Evolutionary conservation across 192 early-diverging fungal species (phyloP), one percentile per base, ranked within the genome.

Genomic region (Backusella circina): DNA sequence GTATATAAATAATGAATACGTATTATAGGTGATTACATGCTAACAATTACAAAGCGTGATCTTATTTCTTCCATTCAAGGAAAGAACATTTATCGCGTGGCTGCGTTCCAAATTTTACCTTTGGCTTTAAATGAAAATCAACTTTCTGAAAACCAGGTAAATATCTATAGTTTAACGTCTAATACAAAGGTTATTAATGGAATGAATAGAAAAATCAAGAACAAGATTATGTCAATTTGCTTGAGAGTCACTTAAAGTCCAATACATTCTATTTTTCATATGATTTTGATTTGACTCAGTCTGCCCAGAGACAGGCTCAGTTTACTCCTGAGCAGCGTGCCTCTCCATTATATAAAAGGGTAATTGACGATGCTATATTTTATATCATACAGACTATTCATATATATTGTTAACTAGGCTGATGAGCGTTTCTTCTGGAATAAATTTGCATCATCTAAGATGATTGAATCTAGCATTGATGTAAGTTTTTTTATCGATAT

Each of bases 371-470:
- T 70, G 16, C 73, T 71, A 66, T 70, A 76, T 12, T 68, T 47
- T 37, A 72, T 57, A 12, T 57, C 10, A 28, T 57, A 57, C 23
- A 57, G 18, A 1, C 39, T 41, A 16, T 16, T 41, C 15, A 12
- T 41, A 41, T 41, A 16, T 16, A 41, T 41, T 41, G 39, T 41
- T 18, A 16, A 41, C 16, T 70, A 94, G 87, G 93, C 95, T 26
- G 95, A 97, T 82, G 94, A 96, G 67, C 87, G 95, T 65, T 99
- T 98, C 83, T 98, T 96, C 80, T 99, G 92, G 94, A 99, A 99
- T 85, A 85, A 82, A 32, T 86, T 89, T 54, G 80, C 96, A 23
- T 82, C 88, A 33, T 77, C 88, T 67, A 86, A 90, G 65, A 83
- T 98, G 32, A 95, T 94, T 71, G 84, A 93, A 6, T 65, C 87